Conservation (phyloP, 805 yeast genomes). For the Hanseniaspora taiwanica region DNA sequence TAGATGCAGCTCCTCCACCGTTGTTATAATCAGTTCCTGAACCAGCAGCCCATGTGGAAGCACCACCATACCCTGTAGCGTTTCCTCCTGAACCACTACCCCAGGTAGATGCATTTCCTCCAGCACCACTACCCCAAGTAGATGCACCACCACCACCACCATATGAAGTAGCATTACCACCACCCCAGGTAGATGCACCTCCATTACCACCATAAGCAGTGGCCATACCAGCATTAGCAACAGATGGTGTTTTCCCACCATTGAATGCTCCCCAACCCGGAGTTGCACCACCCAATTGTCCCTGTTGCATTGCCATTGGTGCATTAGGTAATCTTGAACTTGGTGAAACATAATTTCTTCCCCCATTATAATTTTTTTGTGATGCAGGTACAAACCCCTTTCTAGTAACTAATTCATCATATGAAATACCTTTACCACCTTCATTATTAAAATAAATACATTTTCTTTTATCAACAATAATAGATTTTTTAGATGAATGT, state of each 20-base stretch:
- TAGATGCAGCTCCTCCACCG: slow-evolving; percentile 30
- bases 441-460: slow-evolving; percentile 57
- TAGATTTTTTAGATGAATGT: slow-evolving; percentile 81
- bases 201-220: slow-evolving; percentile 27
- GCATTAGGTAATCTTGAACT: slow-evolving; percentile 25
- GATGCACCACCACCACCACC: slow-evolving; percentile 17
- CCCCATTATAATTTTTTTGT: slow-evolving; percentile 8
- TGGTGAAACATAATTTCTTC: slow-evolving; percentile 10
- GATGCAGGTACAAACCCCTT: slow-evolving; percentile 26
- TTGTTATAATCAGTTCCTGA: slow-evolving; percentile 27
- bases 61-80: slow-evolving; percentile 16
- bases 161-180: slow-evolving; percentile 18
- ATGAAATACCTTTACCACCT: slow-evolving; percentile 58
- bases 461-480: slow-evolving; percentile 69
- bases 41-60: slow-evolving; percentile 36
- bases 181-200: slow-evolving; percentile 28
- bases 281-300: slow-evolving; percentile 25
- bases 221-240: slow-evolving; percentile 33
- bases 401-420: slow-evolving; percentile 59
- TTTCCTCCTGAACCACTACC: slow-evolving; percentile 25
- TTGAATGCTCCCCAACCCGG: slow-evolving; percentile 32
- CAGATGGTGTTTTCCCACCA: slow-evolving; percentile 20
- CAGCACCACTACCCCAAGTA: slow-evolving; percentile 24
- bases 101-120: slow-evolving; percentile 30
- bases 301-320: slow-evolving; percentile 19